phyloP scores from a whole-genome alignment of 305 asterid genomes.

The Solanum hybrid region DNA sequence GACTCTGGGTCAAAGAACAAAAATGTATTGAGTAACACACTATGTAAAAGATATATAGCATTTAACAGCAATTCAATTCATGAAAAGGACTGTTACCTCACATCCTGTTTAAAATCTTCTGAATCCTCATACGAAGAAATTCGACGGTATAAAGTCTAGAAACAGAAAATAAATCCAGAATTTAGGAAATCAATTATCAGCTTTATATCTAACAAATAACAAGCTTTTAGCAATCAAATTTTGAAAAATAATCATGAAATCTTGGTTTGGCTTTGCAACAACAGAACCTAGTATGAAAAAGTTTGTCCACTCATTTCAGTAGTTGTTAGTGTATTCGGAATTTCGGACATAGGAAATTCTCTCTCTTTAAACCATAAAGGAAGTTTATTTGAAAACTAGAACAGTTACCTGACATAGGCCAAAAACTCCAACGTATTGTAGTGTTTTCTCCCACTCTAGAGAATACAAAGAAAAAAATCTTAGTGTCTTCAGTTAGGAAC shows the following conservation, averaged over 20 bases:
- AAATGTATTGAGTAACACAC: neutral
- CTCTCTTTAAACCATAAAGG: neutral
- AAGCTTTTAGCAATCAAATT: neutral
- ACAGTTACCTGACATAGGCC: conserved; percentile 60
- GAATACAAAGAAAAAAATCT: neutral
- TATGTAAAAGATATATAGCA: neutral
- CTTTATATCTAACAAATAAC: neutral
- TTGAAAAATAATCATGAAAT: neutral
- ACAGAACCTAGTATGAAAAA: neutral
- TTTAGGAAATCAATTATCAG: neutral
- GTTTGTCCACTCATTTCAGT: neutral
- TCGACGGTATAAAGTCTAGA: conserved; percentile 62
- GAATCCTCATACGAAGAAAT: conserved; percentile 57
- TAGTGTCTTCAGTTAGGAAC: neutral
- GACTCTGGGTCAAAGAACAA: neutral
- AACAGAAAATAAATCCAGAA: neutral
- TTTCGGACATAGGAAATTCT: neutral
- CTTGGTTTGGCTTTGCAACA: neutral
- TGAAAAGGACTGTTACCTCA: conserved; percentile 38
- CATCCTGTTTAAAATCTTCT: conserved; percentile 60
- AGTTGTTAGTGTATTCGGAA: neutral
- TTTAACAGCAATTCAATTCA: neutral
- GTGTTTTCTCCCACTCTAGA: conserved; percentile 85
- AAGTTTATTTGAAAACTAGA: conserved; percentile 8
- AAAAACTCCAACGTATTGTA: conserved; percentile 54